Evolutionary conservation across 1,139 yeast species (phyloP), one percentile per base, ranked within the genome.

Genomic region (Hyphopichia pseudoburtonii): DNA sequence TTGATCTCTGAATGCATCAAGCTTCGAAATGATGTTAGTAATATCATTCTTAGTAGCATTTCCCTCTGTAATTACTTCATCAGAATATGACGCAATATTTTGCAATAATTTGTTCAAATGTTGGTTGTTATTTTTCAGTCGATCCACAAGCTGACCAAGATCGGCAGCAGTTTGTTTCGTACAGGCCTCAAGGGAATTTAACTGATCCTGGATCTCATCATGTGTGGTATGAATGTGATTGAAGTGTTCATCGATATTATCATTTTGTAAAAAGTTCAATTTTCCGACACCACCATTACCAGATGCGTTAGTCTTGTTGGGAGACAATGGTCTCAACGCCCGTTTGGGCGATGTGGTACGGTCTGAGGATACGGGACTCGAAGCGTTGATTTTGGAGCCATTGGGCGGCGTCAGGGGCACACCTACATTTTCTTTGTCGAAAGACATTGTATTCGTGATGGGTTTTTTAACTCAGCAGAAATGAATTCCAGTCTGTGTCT

Each of bases 61-160:
- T 1, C 70, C 69, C 34, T 64, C 69, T 2, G 68, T 63, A 12
- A 62, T 52, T 3, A 65, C 67, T 32, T 65, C 70, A 21, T 56
- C 53, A 3, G 69, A 57, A 48, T 66, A 63, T 17, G 52, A 51
- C 17, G 68, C 62, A 17, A 67, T 56, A 34, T 61, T 62, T 22
- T 54, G 56, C 15, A 70, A 56, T 28, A 70, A 50, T 42, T 58
- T 60, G 41, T 59, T 66, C 50, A 70, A 60, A 43, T 64, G 52
- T 39, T 58, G 64, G 48, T 70, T 69, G 45, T 70, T 70, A 44
- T 64, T 68, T 45, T 64, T 69, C 64, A 65, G 70, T 30, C 75
- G 46, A 32, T 66, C 72, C 16, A 57, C 60, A 34, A 70, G 54
- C 42, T 69, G 70, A 2, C 56, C 63, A 38, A 70, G 50, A 44